Conservation (phyloP, 352 stramenopile species). For the Pythium sp. region DNA sequence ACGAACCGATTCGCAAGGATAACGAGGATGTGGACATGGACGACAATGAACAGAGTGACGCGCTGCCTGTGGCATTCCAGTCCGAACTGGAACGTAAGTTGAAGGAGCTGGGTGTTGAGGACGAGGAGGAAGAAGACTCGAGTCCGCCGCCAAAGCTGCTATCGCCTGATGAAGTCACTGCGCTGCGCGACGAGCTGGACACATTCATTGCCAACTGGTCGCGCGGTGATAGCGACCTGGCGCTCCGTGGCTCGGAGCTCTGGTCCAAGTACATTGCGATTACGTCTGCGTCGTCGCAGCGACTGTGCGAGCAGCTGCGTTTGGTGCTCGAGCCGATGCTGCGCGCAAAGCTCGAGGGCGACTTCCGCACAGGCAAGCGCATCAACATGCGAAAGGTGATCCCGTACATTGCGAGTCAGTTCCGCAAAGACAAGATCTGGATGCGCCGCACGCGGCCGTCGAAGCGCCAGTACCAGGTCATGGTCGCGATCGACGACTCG, state of each 20-base stretch:
- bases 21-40: slow-evolving; percentile 34
- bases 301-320: slow-evolving; percentile 98
- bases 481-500: slow-evolving; percentile 99
- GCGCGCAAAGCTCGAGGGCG: slow-evolving; percentile 95
- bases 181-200: slow-evolving; percentile 77
- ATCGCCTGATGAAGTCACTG: slow-evolving; percentile 63
- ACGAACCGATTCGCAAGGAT: slow-evolving; percentile 23
- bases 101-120: slow-evolving; percentile 27
- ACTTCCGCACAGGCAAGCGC: slow-evolving; percentile 99
- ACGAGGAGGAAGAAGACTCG: slow-evolving; percentile 33
- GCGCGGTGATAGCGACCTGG: slow-evolving; percentile 29
- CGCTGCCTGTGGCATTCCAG: slow-evolving; percentile 27
- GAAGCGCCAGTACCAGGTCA: slow-evolving; percentile 98
- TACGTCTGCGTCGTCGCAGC: slow-evolving; percentile 90
- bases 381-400: slow-evolving; percentile 99
- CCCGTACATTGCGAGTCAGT: slow-evolving; percentile 99
- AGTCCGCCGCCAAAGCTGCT: slow-evolving; percentile 42
- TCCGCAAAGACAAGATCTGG: slow-evolving; percentile 99
- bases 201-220: slow-evolving; percentile 71
- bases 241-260: slow-evolving; percentile 59
- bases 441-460: slow-evolving; percentile 97
- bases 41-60: slow-evolving; percentile 20
- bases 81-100: slow-evolving; percentile 35
- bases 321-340: slow-evolving; percentile 98
- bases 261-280: slow-evolving; percentile 94